Evolutionary conservation across 1,284 basidiomycete genomes (phyloP).

Genomic region (Leccinum fuscescens): DNA sequence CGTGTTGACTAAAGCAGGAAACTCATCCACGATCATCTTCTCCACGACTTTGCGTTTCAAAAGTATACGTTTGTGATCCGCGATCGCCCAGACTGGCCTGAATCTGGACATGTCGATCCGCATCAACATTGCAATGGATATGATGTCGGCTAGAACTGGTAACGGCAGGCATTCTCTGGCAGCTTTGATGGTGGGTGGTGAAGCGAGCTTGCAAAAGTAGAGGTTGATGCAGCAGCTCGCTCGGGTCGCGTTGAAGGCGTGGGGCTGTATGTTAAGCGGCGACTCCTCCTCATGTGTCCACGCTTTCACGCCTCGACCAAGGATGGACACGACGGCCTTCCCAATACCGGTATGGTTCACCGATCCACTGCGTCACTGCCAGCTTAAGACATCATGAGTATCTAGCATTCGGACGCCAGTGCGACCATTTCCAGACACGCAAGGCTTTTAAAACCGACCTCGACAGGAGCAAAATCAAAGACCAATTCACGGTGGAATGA

Average conservation of each 20-base stretch:
- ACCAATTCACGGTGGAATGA: conserved; percentile 23
- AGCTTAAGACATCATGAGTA: not conserved
- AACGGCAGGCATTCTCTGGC: conserved; percentile 35
- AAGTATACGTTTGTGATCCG: conserved; percentile 22
- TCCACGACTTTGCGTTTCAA: conserved; percentile 17
- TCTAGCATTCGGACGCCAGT: conserved; percentile 37
- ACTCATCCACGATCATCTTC: conserved; percentile 22
- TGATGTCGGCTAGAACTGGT: conserved; percentile 35
- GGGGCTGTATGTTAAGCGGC: conserved; percentile 40
- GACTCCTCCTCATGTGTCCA: conserved; percentile 8
- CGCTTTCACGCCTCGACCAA: conserved; percentile 11
- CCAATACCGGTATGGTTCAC: conserved; percentile 11
- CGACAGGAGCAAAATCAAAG: conserved; percentile 42
- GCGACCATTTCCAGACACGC: conserved; percentile 41
- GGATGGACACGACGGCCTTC: conserved; percentile 23
- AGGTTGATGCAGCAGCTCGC: conserved; percentile 7
- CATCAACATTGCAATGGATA: conserved; percentile 44
- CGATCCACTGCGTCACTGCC: not conserved
- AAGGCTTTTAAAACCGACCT: conserved; percentile 41
- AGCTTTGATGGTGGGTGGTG: conserved; percentile 42
- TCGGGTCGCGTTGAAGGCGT: conserved; percentile 41
- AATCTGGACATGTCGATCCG: conserved; percentile 20
- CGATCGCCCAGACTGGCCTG: conserved; percentile 24
- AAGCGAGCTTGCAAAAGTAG: conserved; percentile 27
- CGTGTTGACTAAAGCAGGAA: conserved; percentile 13